Evolutionary conservation across 2,329 filamentous ascomycete genomes (phyloP).

Genomic region (Colletotrichum paranaense): DNA sequence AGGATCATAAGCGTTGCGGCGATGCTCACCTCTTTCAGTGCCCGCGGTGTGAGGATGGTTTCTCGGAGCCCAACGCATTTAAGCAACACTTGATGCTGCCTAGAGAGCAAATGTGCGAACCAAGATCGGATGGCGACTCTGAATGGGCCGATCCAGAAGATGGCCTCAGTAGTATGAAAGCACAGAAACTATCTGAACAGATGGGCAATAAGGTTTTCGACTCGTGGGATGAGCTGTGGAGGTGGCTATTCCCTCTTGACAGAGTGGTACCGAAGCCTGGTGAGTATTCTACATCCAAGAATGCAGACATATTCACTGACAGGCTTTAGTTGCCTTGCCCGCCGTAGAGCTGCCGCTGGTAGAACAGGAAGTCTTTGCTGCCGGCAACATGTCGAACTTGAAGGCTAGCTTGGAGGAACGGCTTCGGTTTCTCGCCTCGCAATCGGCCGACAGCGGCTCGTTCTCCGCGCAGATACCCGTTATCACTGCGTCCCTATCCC

Average conservation of each 20-base stretch:
- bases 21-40: slow-evolving; percentile 50
- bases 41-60: slow-evolving; percentile 52
- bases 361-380: slow-evolving; percentile 29
- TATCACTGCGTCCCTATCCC: slow-evolving; percentile 21
- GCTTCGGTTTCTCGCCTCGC: slow-evolving; percentile 19
- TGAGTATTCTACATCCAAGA: background rate
- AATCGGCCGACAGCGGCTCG: slow-evolving; percentile 17
- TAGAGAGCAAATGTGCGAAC: slow-evolving; percentile 54
- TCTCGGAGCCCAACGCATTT: slow-evolving; percentile 49
- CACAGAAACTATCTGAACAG: background rate
- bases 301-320: background rate
- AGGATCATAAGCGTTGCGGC: slow-evolving; percentile 53
- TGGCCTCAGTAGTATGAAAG: slow-evolving; percentile 3
- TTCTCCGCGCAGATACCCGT: slow-evolving; percentile 28
- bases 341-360: slow-evolving; percentile 30
- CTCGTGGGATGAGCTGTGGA: slow-evolving; percentile 29
- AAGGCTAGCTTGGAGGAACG: slow-evolving; percentile 31
- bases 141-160: slow-evolving; percentile 7
- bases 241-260: slow-evolving; percentile 16
- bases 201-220: background rate
- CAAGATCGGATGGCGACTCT: background rate
- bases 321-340: background rate
- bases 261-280: slow-evolving; percentile 21
- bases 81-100: slow-evolving; percentile 52
- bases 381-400: slow-evolving; percentile 25